Evolutionary conservation across 2,329 filamentous ascomycete genomes (phyloP).

Genomic region (Akanthomyces lecanii): DNA sequence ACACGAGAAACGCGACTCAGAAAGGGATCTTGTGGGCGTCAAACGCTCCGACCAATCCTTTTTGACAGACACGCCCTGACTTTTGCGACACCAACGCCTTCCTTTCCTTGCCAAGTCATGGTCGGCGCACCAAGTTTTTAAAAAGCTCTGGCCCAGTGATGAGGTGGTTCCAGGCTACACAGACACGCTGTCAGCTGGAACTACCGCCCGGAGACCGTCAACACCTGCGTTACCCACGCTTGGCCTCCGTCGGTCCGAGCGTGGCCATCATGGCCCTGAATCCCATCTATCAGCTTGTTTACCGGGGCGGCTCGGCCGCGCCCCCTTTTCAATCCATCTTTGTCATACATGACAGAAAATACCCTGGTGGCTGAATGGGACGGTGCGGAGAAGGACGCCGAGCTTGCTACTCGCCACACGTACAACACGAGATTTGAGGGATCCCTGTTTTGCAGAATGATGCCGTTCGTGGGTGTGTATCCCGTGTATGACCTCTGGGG

Average conservation of each 20-base stretch:
- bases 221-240: background rate
- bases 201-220: conserved; percentile 3
- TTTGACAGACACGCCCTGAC: background rate
- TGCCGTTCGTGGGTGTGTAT: too few relatives aligned
- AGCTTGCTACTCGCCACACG: background rate
- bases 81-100: background rate
- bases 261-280: background rate
- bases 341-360: background rate
- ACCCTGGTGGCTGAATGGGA: background rate
- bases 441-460: too few relatives aligned
- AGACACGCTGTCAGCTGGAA: conserved; percentile 8
- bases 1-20: background rate
- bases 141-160: conserved; percentile 1
- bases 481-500: too few relatives aligned
- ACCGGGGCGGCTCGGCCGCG: background rate
- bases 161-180: conserved; percentile 9
- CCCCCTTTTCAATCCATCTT: background rate
- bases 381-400: background rate
- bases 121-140: background rate
- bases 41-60: background rate
- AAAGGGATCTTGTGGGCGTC: background rate
- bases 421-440: background rate
- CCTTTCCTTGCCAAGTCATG: background rate
- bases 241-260: background rate
- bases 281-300: background rate